Evolutionary conservation across 148 eudicot genomes (phyloP).

Genomic region (Silene latifolia): DNA sequence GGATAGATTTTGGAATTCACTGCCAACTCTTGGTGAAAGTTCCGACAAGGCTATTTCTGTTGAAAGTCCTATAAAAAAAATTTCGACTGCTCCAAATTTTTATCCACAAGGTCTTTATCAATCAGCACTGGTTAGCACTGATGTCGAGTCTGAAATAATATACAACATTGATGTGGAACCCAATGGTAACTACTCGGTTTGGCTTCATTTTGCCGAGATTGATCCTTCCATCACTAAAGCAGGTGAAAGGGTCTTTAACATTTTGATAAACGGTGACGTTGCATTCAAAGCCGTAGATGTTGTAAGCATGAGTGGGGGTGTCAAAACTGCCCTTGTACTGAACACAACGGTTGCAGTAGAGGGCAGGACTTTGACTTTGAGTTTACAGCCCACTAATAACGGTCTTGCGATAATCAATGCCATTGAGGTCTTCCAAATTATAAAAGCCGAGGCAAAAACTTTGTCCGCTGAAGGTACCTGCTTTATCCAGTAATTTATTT

Average conservation of each 20-base stretch:
- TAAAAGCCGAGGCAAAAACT: conserved; percentile 77
- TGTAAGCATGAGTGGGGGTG: conserved; percentile 65
- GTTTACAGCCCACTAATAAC: conserved; percentile 55
- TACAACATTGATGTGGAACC: conserved; percentile 89
- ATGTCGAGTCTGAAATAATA: conserved; percentile 49
- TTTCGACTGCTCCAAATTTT: conserved; percentile 69
- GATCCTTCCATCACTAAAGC: conserved; percentile 64
- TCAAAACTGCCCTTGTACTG: conserved; percentile 67
- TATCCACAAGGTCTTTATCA: conserved; percentile 86
- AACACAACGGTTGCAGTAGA: conserved; percentile 75
- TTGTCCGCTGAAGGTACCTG: conserved; percentile 64
- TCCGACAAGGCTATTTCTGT: conserved; percentile 55
- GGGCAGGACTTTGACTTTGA: conserved; percentile 75
- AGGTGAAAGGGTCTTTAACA: conserved; percentile 82
- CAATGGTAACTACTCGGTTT: conserved; percentile 79
- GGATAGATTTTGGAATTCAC: conserved; percentile 82
- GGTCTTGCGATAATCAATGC: conserved; percentile 69
- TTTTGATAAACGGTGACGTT: conserved; percentile 70
- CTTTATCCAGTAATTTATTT: background rate
- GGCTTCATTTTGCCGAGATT: conserved; percentile 98
- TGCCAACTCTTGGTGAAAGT: conserved; percentile 46
- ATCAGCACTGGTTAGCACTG: conserved; percentile 69
- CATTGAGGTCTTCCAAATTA: conserved; percentile 73
- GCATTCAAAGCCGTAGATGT: conserved; percentile 65
- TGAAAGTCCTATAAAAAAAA: conserved; percentile 40